phyloP scores from a whole-genome alignment of 306 rosid species.

The Lupinus albus region DNA sequence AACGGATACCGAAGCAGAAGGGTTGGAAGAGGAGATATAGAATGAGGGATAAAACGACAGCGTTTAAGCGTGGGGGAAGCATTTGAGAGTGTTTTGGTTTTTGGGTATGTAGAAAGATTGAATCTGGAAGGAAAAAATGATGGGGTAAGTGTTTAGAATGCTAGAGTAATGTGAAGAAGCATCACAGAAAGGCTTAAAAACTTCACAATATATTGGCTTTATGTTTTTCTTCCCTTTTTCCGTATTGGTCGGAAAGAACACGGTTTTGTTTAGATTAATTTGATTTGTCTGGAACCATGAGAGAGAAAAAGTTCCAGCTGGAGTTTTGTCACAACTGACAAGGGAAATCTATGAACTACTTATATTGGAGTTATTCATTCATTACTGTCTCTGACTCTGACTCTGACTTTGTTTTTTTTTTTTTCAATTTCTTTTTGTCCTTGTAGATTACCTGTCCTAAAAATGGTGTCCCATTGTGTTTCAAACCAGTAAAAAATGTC shows the following conservation, averaged over 20 bases:
- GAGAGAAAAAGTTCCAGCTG: conserved; percentile 23
- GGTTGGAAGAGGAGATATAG: conserved; percentile 43
- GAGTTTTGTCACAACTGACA: too few relatives aligned
- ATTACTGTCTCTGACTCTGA: conserved; percentile 23
- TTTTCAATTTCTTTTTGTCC: not conserved
- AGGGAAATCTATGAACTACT: conserved; percentile 36
- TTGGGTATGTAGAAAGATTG: conserved; percentile 16
- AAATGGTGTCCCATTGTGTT: too few relatives aligned
- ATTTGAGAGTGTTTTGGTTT: conserved; percentile 19
- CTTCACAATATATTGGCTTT: not conserved
- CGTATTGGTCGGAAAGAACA: conserved; percentile 3
- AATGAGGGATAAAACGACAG: conserved; percentile 48
- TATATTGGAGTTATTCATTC: conserved; percentile 36
- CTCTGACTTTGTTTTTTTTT: not conserved
- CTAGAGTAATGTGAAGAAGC: too few relatives aligned
- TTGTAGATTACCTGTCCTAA: too few relatives aligned
- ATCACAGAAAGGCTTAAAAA: not conserved
- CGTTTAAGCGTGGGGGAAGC: conserved; percentile 45
- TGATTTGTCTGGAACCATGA: conserved; percentile 10
- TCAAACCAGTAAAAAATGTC: too few relatives aligned
- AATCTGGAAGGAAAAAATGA: conserved; percentile 17
- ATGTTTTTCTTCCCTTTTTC: not conserved
- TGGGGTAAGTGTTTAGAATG: not conserved
- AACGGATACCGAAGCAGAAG: conserved; percentile 67
- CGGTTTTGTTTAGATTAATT: conserved; percentile 37